These are phyloP conservation scores for Colletotrichum acutatum DNA, from an alignment of 2,329 filamentous ascomycete genomes.

Conservation along the genomic window DNA sequence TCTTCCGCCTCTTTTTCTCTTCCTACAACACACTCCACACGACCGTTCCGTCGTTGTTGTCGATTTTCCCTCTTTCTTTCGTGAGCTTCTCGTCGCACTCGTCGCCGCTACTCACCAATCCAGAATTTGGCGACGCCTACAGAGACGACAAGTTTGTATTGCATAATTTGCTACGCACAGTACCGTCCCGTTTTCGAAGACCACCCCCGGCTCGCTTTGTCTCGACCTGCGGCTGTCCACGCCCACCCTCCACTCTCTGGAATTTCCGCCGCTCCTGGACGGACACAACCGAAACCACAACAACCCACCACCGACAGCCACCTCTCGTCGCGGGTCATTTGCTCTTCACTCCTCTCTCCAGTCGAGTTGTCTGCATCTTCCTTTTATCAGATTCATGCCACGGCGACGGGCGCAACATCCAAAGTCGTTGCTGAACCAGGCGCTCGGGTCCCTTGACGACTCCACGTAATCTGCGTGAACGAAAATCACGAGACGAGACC, in stretches of 20 bases:
- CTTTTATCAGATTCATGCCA: neutral
- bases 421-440: neutral
- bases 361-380: neutral
- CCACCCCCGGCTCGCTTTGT: conserved; percentile 24
- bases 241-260: conserved; percentile 32
- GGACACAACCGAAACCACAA: conserved; percentile 30
- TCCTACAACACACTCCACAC: conserved; percentile 12
- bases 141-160: neutral
- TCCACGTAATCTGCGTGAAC: conserved; percentile 24
- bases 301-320: conserved; percentile 27
- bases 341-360: conserved; percentile 14
- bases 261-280: conserved; percentile 34
- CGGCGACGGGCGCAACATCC: neutral
- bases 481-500: conserved; percentile 32
- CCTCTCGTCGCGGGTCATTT: conserved; percentile 11
- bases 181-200: conserved; percentile 24
- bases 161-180: conserved; percentile 1
- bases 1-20: conserved; percentile 17
- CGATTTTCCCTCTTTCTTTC: neutral
- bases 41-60: neutral
- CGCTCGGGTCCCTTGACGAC: conserved; percentile 13
- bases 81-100: neutral
- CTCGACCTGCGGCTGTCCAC: conserved; percentile 32
- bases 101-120: neutral
- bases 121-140: neutral